A percentile compares a stretch with the other conserved stretches of the same genome.
phyloP scores from a whole-genome alignment of 208 protist species.

The Crithidia thermophila region DNA sequence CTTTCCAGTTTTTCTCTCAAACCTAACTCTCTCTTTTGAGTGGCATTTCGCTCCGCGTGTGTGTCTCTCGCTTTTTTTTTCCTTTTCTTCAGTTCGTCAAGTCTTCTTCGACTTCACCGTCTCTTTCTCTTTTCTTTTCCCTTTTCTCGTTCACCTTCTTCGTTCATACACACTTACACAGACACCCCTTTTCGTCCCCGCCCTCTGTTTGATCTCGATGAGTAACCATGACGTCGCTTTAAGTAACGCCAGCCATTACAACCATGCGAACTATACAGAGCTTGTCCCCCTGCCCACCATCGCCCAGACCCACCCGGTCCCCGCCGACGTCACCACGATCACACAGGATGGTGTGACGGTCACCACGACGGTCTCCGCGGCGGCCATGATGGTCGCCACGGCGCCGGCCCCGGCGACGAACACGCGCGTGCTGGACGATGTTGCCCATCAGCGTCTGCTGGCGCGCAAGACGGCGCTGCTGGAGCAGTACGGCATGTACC shows the following conservation, averaged over 20 bases:
- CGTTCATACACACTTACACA: background rate
- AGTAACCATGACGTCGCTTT: conserved; percentile 32
- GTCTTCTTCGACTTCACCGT: background rate
- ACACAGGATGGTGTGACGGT: conserved; percentile 1
- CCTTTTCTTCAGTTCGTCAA: background rate
- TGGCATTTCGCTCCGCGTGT: conserved; percentile 6
- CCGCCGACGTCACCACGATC: background rate
- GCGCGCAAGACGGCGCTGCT: conserved; percentile 18
- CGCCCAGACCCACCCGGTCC: background rate
- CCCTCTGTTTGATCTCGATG: conserved; percentile 27
- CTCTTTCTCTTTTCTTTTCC: background rate
- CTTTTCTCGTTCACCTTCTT: background rate
- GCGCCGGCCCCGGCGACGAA: background rate
- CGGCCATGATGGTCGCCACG: conserved; percentile 5
- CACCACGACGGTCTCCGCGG: conserved; percentile 14
- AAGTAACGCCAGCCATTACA: conserved; percentile 50
- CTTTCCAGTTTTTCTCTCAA: conserved; percentile 21
- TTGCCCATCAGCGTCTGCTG: conserved; percentile 12
- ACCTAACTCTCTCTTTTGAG: conserved; percentile 12
- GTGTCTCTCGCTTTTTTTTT: background rate
- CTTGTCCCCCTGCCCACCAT: conserved; percentile 25
- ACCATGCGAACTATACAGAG: conserved; percentile 22
- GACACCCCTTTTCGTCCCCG: background rate
- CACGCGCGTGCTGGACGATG: background rate
- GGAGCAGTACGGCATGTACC: conserved; percentile 26